Percentiles rank a stretch among this genome's conserved stretches.
These are phyloP conservation scores for Dactylellina drechsleri DNA, from an alignment of 2,329 filamentous ascomycete species.

Conservation along the genomic window DNA sequence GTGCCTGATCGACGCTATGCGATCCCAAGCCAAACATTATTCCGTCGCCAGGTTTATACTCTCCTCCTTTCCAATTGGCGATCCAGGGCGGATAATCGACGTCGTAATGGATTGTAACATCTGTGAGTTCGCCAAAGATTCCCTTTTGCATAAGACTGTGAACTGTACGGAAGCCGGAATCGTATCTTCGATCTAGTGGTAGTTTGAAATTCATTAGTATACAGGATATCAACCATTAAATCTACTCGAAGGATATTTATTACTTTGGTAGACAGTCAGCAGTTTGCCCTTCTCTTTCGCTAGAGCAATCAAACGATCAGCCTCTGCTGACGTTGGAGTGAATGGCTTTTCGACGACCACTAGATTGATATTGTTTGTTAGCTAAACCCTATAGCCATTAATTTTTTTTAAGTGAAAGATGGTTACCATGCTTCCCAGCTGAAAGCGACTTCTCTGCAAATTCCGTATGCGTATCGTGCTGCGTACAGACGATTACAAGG, in stretches of 20 bases:
- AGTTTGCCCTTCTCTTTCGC: slow-evolving; percentile 60
- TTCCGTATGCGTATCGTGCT: slow-evolving; percentile 59
- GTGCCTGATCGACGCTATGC: slow-evolving; percentile 62
- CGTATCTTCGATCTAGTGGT: slow-evolving; percentile 60
- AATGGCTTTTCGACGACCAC: slow-evolving; percentile 63
- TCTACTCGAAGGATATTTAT: not conserved
- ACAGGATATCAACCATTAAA: no score
- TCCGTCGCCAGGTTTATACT: slow-evolving; percentile 58
- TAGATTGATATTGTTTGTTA: not conserved
- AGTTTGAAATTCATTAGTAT: not conserved
- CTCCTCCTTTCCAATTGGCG: slow-evolving; percentile 55
- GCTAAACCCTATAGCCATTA: not conserved
- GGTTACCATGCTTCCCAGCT: slow-evolving; percentile 60
- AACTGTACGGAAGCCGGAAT: slow-evolving; percentile 62
- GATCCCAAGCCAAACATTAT: slow-evolving; percentile 61
- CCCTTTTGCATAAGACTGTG: slow-evolving; percentile 43
- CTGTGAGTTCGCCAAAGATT: slow-evolving; percentile 55
- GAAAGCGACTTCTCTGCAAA: slow-evolving; percentile 60
- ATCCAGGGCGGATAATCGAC: slow-evolving; percentile 55
- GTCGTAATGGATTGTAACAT: slow-evolving; percentile 57
- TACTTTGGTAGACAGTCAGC: slow-evolving; percentile 62
- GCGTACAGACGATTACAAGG: slow-evolving; percentile 61
- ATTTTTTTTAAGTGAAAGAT: not conserved
- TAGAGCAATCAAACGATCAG: slow-evolving; percentile 60
- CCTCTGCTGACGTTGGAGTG: slow-evolving; percentile 60